A percentile compares a stretch with the other conserved stretches of the same genome.
Conservation (phyloP, 2,329 filamentous ascomycete genomes). For the Penicillium sp. region DNA sequence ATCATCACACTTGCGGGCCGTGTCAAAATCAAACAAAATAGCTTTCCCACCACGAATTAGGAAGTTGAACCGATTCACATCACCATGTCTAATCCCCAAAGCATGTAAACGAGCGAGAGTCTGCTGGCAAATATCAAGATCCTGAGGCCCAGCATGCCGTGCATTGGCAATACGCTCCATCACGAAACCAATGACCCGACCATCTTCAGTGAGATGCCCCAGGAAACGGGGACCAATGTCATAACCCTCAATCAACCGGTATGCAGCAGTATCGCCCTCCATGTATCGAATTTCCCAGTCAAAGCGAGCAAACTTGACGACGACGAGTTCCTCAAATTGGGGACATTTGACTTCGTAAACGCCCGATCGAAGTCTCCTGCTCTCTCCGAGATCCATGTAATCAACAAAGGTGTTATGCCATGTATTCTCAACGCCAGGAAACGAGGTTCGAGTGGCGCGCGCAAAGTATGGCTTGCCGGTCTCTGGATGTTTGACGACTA, state of each 20-base stretch:
- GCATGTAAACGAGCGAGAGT: not conserved
- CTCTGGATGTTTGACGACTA: slow-evolving; percentile 14
- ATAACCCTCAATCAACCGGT: not conserved
- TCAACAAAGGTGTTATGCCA: slow-evolving; percentile 18
- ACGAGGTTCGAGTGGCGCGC: slow-evolving; percentile 11
- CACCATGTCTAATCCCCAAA: not conserved
- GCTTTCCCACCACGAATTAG: not conserved
- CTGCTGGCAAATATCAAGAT: not conserved
- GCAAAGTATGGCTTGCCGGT: slow-evolving; percentile 18
- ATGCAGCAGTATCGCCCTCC: not conserved
- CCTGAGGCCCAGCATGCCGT: not conserved
- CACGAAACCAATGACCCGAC: not conserved
- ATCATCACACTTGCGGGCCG: not conserved
- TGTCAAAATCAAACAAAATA: not conserved
- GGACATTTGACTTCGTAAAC: not conserved
- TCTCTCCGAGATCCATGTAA: not conserved
- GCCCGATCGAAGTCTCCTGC: not conserved
- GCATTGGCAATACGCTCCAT: not conserved
- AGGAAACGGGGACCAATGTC: not conserved
- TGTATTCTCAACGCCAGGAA: slow-evolving; percentile 14
- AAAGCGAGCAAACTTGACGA: not conserved
- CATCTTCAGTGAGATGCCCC: not conserved
- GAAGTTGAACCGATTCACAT: not conserved
- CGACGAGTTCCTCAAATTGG: not conserved
- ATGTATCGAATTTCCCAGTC: not conserved